A percentile compares a stretch with the other conserved stretches of the same genome.
Evolutionary conservation across 768 basidiomycete species (phyloP).

Genomic region (Termitomyces sp.): DNA sequence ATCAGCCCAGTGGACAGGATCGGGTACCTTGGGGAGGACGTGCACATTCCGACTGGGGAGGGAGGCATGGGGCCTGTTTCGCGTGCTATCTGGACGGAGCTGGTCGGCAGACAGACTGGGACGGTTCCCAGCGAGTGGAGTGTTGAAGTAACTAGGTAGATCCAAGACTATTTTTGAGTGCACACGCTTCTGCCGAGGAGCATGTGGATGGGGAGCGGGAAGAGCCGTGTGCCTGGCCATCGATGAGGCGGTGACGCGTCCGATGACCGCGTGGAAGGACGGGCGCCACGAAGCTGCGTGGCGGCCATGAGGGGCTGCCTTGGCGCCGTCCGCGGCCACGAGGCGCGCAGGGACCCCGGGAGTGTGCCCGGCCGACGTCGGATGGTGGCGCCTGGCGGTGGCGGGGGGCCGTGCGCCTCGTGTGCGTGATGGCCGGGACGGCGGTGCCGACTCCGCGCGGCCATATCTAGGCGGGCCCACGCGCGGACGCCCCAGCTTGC

Average conservation of each 20-base stretch:
- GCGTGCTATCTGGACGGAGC: constrained; percentile 58
- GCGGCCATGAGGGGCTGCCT: neutral
- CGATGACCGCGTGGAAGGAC: neutral
- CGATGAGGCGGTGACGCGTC: neutral
- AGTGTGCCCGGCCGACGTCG: neutral
- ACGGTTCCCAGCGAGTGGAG: constrained; percentile 77
- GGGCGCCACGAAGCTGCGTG: neutral
- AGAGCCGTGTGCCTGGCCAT: neutral
- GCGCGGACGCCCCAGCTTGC: neutral
- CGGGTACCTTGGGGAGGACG: constrained; percentile 62
- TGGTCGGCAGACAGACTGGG: constrained; percentile 82
- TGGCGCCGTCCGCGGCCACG: too few relatives aligned
- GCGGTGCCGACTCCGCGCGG: constrained; percentile 15
- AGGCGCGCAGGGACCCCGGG: neutral
- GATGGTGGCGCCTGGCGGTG: neutral
- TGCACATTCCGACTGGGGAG: constrained; percentile 55
- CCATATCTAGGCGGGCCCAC: constrained; percentile 2
- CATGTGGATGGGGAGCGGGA: neutral
- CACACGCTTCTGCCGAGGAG: neutral
- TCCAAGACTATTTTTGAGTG: too few relatives aligned
- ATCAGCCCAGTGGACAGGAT: constrained; percentile 69
- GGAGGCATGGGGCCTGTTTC: constrained; percentile 83
- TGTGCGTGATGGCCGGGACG: constrained; percentile 17
- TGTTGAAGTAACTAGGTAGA: constrained; percentile 39
- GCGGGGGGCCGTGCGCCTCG: constrained; percentile 13